These are phyloP conservation scores for Fraxinus anomala DNA, from an alignment of 257 asterid species.

Conservation along the genomic window DNA sequence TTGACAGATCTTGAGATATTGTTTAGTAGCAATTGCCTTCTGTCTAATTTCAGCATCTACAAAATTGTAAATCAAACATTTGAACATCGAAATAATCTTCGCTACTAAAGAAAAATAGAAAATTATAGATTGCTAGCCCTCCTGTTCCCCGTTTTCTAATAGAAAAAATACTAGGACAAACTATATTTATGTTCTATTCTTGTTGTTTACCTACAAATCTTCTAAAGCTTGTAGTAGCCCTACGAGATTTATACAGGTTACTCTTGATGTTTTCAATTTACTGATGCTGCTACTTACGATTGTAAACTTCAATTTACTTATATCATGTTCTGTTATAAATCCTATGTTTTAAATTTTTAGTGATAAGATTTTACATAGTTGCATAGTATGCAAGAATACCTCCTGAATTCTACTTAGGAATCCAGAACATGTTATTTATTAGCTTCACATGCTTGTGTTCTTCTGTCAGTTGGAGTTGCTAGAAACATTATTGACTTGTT, in stretches of 20 bases:
- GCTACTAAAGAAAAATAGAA: no score
- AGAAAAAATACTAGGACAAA: not conserved
- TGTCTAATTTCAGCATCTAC: not conserved
- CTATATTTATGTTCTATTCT: not conserved
- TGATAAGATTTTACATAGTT: conserved; percentile 1
- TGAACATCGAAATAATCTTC: not conserved
- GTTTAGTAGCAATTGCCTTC: not conserved
- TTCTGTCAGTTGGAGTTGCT: not conserved
- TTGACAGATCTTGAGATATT: not conserved
- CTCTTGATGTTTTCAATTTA: not conserved
- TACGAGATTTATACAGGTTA: not conserved
- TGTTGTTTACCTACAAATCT: not conserved
- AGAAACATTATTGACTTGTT: not conserved
- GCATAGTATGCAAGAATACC: not conserved
- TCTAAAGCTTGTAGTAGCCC: not conserved
- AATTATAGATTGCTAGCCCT: not conserved
- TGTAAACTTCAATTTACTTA: not conserved
- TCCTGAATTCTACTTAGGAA: not conserved
- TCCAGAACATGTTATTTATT: not conserved
- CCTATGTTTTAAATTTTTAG: not conserved
- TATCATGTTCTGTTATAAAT: not conserved
- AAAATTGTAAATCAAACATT: not conserved
- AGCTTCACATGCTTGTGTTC: not conserved
- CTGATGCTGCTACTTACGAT: not conserved
- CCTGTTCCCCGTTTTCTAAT: not conserved